A percentile compares a stretch with the other conserved stretches of the same genome.
phyloP scores from a whole-genome alignment of 2,329 filamentous ascomycete species.

The Leptographium wingfieldii region DNA sequence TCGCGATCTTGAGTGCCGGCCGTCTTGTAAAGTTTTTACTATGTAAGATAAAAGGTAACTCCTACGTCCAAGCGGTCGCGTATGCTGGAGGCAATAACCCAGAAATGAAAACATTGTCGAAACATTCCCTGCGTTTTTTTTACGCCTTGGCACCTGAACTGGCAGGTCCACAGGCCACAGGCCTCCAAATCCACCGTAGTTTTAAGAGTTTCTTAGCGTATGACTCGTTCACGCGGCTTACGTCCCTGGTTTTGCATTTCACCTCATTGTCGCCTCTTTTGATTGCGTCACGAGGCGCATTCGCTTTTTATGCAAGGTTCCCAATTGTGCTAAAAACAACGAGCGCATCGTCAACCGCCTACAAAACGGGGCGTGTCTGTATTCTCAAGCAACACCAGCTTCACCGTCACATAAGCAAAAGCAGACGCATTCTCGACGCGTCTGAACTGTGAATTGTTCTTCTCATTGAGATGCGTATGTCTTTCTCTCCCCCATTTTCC shows the following conservation, averaged over 20 bases:
- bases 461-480: not conserved
- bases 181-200: not conserved
- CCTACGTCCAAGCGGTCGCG: not conserved
- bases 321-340: not conserved
- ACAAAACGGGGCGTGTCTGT: not conserved
- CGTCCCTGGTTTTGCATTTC: not conserved
- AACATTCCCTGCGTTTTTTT: not conserved
- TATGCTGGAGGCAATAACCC: not conserved
- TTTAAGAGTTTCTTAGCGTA: not conserved
- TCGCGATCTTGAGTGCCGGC: not conserved
- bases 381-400: not conserved
- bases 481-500: not conserved
- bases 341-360: not conserved
- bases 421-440: conserved; percentile 1
- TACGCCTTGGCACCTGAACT: not conserved
- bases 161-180: not conserved
- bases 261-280: not conserved
- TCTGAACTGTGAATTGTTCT: not conserved
- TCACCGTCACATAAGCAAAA: not conserved
- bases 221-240: not conserved
- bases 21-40: no score
- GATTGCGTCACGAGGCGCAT: not conserved
- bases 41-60: not conserved
- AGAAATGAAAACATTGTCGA: not conserved
- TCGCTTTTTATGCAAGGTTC: not conserved